Evolutionary conservation across 768 basidiomycete species (phyloP).

Genomic region (Russula olivacea): DNA sequence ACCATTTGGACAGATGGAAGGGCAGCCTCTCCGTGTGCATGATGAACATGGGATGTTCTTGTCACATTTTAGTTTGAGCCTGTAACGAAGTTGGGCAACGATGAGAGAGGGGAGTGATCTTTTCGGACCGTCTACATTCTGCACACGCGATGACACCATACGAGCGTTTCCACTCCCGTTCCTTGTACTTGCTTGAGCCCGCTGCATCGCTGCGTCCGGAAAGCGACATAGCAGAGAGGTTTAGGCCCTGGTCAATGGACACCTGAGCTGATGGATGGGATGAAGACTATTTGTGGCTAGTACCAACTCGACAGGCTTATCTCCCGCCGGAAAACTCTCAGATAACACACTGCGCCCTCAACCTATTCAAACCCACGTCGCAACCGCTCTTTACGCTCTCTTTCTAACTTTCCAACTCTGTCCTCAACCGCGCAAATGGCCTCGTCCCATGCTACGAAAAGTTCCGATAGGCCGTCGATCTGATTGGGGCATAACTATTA

Average conservation of each 20-base stretch:
- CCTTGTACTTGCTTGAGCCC: slow-evolving; percentile 5
- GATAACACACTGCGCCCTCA: neutral
- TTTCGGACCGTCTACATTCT: slow-evolving; percentile 24
- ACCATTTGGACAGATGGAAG: slow-evolving; percentile 70
- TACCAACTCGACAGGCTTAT: neutral
- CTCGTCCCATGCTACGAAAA: slow-evolving; percentile 85
- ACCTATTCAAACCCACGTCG: slow-evolving; percentile 53
- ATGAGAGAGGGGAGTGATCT: neutral
- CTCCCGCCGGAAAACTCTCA: too few species aligned
- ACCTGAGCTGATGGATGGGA: neutral
- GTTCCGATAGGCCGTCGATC: slow-evolving; percentile 77
- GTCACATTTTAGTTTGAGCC: slow-evolving; percentile 69
- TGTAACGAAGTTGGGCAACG: slow-evolving; percentile 25
- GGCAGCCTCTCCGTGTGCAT: slow-evolving; percentile 66
- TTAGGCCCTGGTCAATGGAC: neutral
- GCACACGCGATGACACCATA: slow-evolving; percentile 25
- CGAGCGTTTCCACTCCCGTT: slow-evolving; percentile 26
- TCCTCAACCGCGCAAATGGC: slow-evolving; percentile 62
- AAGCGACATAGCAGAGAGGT: slow-evolving; percentile 3
- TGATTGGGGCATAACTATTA: slow-evolving; percentile 28
- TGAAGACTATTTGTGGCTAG: neutral
- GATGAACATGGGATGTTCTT: slow-evolving; percentile 54
- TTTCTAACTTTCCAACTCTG: slow-evolving; percentile 51
- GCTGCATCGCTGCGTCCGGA: slow-evolving; percentile 2
- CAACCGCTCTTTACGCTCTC: slow-evolving; percentile 51